phyloP scores from a whole-genome alignment of 176 grass and related monocot species.

The Stipa capillata region DNA sequence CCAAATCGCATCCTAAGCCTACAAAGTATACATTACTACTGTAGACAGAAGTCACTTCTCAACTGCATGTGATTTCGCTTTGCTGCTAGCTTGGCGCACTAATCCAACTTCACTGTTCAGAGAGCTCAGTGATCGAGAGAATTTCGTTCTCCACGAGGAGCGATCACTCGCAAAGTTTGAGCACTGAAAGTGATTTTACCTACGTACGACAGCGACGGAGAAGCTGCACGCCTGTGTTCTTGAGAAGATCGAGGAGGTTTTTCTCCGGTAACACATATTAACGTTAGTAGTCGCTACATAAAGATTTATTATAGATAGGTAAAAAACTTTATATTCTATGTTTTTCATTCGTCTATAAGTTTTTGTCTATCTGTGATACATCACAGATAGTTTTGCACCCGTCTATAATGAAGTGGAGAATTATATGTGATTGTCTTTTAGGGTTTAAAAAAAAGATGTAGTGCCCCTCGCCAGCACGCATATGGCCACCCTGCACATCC shows the following conservation, averaged over 20 bases:
- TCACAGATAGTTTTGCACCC: no score
- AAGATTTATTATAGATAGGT: no score
- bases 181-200: neutral
- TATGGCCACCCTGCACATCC: no score
- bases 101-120: neutral
- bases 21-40: neutral
- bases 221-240: no score
- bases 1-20: neutral
- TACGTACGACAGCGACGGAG: neutral
- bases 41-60: neutral
- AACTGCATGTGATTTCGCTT: neutral
- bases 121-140: neutral
- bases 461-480: no score
- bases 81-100: neutral
- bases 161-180: neutral
- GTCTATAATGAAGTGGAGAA: no score
- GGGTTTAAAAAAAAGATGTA: no score
- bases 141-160: neutral
- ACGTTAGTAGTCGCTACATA: no score
- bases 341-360: no score
- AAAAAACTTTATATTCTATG: no score
- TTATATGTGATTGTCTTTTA: no score
- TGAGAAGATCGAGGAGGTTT: neutral
- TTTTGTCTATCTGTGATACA: no score
- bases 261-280: neutral